These are phyloP conservation scores for Cyberlindnera subsufficiens DNA, from an alignment of 805 yeast genomes.

Conservation along the genomic window DNA sequence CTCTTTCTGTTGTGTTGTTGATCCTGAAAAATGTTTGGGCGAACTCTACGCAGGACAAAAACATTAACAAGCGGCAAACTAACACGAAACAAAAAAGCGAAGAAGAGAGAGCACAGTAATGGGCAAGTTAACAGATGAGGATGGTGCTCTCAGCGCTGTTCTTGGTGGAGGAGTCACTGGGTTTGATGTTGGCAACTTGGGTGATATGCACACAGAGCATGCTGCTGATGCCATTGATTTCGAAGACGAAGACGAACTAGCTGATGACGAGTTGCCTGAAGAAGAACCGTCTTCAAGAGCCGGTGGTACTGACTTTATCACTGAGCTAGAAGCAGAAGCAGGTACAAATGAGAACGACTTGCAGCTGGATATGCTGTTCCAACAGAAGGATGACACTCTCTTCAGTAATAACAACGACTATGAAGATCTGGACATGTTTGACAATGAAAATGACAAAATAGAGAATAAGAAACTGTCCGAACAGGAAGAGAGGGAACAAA, in stretches of 20 bases:
- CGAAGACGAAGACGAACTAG: conserved; percentile 91
- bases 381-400: conserved; percentile 6
- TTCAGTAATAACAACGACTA: conserved; percentile 1
- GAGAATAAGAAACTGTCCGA: conserved; percentile 1
- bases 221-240: conserved; percentile 92
- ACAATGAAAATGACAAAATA: conserved; percentile 4
- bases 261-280: conserved; percentile 68
- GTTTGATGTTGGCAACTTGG: conserved; percentile 15
- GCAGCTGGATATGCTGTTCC: conserved; percentile 24
- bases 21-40: neutral
- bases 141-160: conserved; percentile 32
- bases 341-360: conserved; percentile 11
- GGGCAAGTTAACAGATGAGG: conserved; percentile 27
- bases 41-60: neutral
- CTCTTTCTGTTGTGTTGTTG: neutral
- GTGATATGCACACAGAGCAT: conserved; percentile 44
- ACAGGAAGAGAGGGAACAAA: conserved; percentile 8
- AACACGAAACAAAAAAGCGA: too few species aligned
- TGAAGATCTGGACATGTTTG: conserved; percentile 2
- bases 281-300: conserved; percentile 19
- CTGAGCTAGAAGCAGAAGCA: conserved; percentile 32
- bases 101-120: neutral
- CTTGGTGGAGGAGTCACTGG: conserved; percentile 30
- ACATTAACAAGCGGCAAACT: too few species aligned
- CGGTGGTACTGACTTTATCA: conserved; percentile 34